A percentile compares a stretch with the other conserved stretches of the same genome.
Evolutionary conservation across 108 stramenopile species (phyloP).

Genomic region (Skeletonema tropicum): DNA sequence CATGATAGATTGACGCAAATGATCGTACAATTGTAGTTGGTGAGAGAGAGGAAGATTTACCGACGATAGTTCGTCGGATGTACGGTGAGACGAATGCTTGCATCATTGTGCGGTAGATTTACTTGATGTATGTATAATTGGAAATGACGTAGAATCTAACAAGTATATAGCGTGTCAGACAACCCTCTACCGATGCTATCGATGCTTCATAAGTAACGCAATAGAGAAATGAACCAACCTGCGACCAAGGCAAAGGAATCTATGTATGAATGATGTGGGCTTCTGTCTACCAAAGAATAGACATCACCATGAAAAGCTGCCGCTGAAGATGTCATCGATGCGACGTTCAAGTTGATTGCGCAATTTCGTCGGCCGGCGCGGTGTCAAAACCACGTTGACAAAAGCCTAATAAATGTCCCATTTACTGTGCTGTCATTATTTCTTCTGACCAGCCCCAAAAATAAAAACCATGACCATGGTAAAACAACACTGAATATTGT

Average conservation of each 20-base stretch:
- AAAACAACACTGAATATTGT: no score
- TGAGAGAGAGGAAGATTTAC: not conserved
- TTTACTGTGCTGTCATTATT: not conserved
- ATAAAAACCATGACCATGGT: no score
- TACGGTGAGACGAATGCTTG: not conserved
- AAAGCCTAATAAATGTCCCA: not conserved
- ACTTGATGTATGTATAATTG: not conserved
- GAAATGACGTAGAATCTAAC: not conserved
- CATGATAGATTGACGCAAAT: slow-evolving; percentile 1
- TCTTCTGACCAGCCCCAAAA: no score
- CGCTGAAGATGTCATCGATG: not conserved
- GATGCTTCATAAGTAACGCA: not conserved
- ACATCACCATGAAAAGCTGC: not conserved
- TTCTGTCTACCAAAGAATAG: not conserved
- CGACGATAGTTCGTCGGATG: slow-evolving; percentile 4
- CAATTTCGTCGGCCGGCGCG: not conserved
- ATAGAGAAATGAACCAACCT: not conserved
- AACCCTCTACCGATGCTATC: slow-evolving; percentile 1
- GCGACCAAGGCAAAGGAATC: no score
- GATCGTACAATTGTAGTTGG: not conserved
- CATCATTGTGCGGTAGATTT: not conserved
- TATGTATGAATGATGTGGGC: not conserved
- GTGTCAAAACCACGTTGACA: not conserved
- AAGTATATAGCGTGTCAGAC: not conserved
- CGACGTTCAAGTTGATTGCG: not conserved